Evolutionary conservation across 306 rosid species (phyloP), one percentile per base, ranked within the genome.

Genomic region (Corylus heterophylla): DNA sequence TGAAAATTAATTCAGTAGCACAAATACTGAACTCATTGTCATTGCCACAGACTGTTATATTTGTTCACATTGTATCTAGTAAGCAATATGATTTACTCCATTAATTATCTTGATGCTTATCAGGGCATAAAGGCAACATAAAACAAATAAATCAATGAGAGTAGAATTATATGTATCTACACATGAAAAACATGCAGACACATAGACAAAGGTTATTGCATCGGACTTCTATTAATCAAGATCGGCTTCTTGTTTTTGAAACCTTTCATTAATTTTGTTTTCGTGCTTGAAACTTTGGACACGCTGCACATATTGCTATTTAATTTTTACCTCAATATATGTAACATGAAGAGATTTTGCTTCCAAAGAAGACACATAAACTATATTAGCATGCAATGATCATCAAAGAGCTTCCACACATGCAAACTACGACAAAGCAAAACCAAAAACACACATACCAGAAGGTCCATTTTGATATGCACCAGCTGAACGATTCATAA

Each of bases 381-480:
- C 45, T 10, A 8, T 25, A 66, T 66, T 16, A 7, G 25, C 18
- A 63, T 63, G 18, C 11, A 3, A 63, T 31, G 45, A 63, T 35
- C 45, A 64, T 64, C n/a, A 12, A 63, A 63, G 8, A 31, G 44
- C 44, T 63, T 31, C 69, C 44, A 63, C 29, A 5, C 29, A 31
- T 31, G n/a, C 42, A 29, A 63, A 63, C 16, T 13, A 62, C 16
- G 9, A 7, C 11, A 61, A 22, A 14, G 17, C 9, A 63, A 31
- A 35, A 63, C 72, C 13, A 48, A 39, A 68, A 42, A 20, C 72
- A 39, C n/a, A 68, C 72, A 74, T 86, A 88, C 91, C 91, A 55
- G 94, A 76, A 82, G 90, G 85, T 74, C 96, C 97, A 87, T 88
- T 87, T 80, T 84, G 91, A 86, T 84, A 93, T 48, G 89, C 92